Evolutionary conservation across 345 rosid species (phyloP), one percentile per base, ranked within the genome.

Genomic region (Kernera saxatilis): DNA sequence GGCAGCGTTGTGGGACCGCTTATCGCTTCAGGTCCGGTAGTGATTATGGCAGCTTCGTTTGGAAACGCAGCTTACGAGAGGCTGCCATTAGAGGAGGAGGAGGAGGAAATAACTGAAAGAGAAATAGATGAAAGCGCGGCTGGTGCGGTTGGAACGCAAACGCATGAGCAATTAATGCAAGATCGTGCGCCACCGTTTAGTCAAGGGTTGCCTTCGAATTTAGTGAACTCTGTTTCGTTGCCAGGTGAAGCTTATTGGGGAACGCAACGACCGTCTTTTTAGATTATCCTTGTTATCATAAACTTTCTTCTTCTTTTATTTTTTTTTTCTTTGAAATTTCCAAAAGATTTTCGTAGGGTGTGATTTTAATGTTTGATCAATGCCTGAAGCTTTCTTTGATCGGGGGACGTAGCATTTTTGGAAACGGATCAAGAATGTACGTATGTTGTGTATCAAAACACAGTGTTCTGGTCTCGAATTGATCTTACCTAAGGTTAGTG

Each of bases 61-160:
- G 91, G 93, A 43, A 89, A 89, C 84, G 96, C 97, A n/a, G 88
- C 89, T n/a, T 91, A 88, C 70, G 88, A 87, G 82, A 78, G 88
- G 71, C 75, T 90, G 74, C 93, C 96, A 3, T 54, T 87, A 67
- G 96, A 90, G 51, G 91, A 87, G 49, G 92, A 87, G 33, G 89
- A 86, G 43, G 90, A 86, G 23, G 71, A 71, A 25, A 25, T 54
- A 55, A 29, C 13, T 48, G 27, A 25, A n/a, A 23, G 89, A 86
- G 39, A 54, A 54, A 12, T 69, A 63, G 29, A 55, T 52, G 4
- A 78, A 81, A 25, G 52, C 57, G 39, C 68, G 74, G 8, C 73
- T 73, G 10, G 30, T 0, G 29, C 19, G 29, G n/a, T 6, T 61
- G 56, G 70, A 3, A 63, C 85, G 43, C 88, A 73, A 2, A 84